These are phyloP conservation scores for Diplodia mutila DNA, from an alignment of 2,329 filamentous ascomycete genomes.

Conservation along the genomic window DNA sequence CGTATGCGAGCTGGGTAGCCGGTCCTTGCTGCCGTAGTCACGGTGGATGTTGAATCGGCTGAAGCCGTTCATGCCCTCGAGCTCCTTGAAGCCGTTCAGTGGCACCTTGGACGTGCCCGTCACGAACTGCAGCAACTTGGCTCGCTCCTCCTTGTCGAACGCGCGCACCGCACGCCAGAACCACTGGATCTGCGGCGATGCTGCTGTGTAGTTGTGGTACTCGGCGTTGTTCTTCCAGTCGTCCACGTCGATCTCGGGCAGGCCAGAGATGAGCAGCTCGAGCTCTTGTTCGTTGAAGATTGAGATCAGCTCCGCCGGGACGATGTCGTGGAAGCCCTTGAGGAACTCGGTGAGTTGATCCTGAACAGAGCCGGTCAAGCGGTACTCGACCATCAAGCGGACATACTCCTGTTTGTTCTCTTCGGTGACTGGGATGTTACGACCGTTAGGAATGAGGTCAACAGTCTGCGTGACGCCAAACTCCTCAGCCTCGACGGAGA, in stretches of 20 bases:
- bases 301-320: slow-evolving; percentile 87
- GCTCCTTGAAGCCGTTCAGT: slow-evolving; percentile 96
- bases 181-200: slow-evolving; percentile 97
- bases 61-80: slow-evolving; percentile 98
- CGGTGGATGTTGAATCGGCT: slow-evolving; percentile 98
- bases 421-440: slow-evolving; percentile 90
- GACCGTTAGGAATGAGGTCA: slow-evolving; percentile 84
- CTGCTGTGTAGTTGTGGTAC: slow-evolving; percentile 95
- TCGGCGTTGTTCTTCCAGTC: slow-evolving; percentile 99
- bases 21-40: slow-evolving; percentile 95
- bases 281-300: slow-evolving; percentile 99
- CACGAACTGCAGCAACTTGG: slow-evolving; percentile 96
- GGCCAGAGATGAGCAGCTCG: slow-evolving; percentile 91
- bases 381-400: slow-evolving; percentile 90
- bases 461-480: slow-evolving; percentile 89
- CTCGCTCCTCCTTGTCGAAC: slow-evolving; percentile 98
- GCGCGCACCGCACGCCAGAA: slow-evolving; percentile 98
- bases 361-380: slow-evolving; percentile 86
- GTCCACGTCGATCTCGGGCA: slow-evolving; percentile 96
- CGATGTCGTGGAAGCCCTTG: slow-evolving; percentile 96
- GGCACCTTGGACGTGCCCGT: slow-evolving; percentile 98
- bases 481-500: slow-evolving; percentile 89
- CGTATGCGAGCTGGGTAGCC: slow-evolving; percentile 93
- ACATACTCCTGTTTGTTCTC: slow-evolving; percentile 99
- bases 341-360: slow-evolving; percentile 94